Evolutionary conservation across 176 grass and related monocot species (phyloP).

Genomic region (Ensete ventricosum): DNA sequence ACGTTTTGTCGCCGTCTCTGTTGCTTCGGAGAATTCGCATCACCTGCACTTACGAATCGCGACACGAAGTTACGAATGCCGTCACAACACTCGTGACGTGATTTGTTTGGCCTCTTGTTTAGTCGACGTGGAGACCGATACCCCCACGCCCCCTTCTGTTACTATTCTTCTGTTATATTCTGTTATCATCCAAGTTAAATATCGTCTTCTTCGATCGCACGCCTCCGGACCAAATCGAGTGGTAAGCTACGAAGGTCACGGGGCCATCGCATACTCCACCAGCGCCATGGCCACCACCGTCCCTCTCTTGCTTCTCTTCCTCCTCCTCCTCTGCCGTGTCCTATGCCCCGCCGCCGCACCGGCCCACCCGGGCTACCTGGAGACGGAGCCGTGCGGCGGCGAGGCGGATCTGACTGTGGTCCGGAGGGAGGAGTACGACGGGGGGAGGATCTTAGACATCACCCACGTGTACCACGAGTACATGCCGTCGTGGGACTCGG

Average conservation of each 20-base stretch:
- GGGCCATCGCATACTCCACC: not conserved
- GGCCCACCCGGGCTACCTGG: constrained; percentile 19
- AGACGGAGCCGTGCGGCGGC: constrained; percentile 10
- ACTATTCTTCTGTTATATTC: too few relatives aligned
- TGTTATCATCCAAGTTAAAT: not conserved
- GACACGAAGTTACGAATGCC: too few relatives aligned
- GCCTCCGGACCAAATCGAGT: not conserved
- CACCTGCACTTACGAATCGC: too few relatives aligned
- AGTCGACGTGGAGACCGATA: too few relatives aligned
- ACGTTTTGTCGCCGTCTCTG: too few relatives aligned
- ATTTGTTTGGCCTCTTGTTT: too few relatives aligned
- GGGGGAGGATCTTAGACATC: constrained; percentile 51
- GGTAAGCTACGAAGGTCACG: not conserved
- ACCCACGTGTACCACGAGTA: constrained; percentile 52
- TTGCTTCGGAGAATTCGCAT: too few relatives aligned
- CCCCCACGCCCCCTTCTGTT: too few relatives aligned
- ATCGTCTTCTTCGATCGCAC: not conserved
- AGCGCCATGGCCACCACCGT: not conserved
- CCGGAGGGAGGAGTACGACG: constrained; percentile 43
- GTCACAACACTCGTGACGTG: too few relatives aligned
- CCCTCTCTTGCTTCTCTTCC: not conserved
- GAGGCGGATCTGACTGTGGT: constrained; percentile 10
- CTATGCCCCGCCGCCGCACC: not conserved
- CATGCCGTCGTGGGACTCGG: constrained; percentile 47
- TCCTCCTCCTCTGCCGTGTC: not conserved